Evolutionary conservation across 2,329 filamentous ascomycete species (phyloP), one percentile per base, ranked within the genome.

Genomic region (Cytospora mali): DNA sequence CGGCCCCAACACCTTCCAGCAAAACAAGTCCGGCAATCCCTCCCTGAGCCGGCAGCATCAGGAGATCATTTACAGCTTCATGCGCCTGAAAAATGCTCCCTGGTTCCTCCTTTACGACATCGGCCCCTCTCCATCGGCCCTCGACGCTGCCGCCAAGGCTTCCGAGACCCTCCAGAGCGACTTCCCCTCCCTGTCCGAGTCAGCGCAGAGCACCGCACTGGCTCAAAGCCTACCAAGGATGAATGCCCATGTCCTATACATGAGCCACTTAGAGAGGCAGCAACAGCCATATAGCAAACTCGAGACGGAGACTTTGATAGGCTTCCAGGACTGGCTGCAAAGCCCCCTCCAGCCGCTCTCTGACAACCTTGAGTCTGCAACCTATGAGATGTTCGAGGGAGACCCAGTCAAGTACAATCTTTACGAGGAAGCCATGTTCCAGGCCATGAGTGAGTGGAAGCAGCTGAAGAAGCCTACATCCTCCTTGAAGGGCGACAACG

Each of bases 381-480:
- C 95, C 0, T 99, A 99, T 75, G 95, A 99, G 73, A 94, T 98
- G 2, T 99, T 99, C 71, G 95, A 99, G 75, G 96, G 96, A 69
- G 96, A 99, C 67, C 95, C 95, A 0, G 91, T 99, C 77, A 99
- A 99, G 76, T 99, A 99, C 74, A 88, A 93, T 67, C 96, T 94
- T 82, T 99, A 99, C 73, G 93, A 98, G 74, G 82, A 84, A 52
- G 95, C 95, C 16, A 89, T 96, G 62, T 85, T 86, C 4, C 86
- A 91, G 67, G 94, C 95, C 0, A 81, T 99, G 66, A 82, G 79
- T 14, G 93, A 98, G 71, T 96, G 95, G 89, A 83, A 83, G 63
- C 77, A 81, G 42, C 82, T 91, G 63, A 81, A 84, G 33, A 93
- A 92, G 72, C 88, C 92, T 0, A 91, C 88, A 0, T 92, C 89